Evolutionary conservation across 192 early-diverging fungal genomes (phyloP), one percentile per base, ranked within the genome.

Genomic region (Coemansia sp.): DNA sequence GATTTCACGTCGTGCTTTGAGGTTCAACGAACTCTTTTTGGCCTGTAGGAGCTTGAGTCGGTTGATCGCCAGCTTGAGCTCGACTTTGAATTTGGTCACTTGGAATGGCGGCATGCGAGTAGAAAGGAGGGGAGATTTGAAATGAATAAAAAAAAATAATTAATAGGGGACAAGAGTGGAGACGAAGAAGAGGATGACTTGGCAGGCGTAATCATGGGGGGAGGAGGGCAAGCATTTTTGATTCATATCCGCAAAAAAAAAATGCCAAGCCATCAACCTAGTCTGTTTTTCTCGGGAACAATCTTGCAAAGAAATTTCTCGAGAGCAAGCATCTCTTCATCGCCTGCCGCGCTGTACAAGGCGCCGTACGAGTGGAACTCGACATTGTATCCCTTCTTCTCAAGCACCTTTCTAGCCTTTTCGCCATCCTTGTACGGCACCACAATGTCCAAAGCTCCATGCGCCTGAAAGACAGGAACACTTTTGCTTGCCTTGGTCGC

Each of bases 41-140:
- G 87, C 89, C 59, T 97, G 93, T 3, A 94, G 84, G 63, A 96
- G 87, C 79, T 91, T 93, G 12, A 98, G 88, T 32, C 95, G 85
- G 78, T 91, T 93, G 68, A 94, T 85, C 14, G 93, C 85, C 19
- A 98, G 86, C 75, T 94, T 96, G 27, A 98, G 85, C 69, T 94
- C 91, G 35, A 96, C 94, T 84, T 98, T 94, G 60, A 91, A 86
- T 40, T 74, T 82, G 24, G 35, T 54, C 24, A 72, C 42, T 11
- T 65, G 39, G 58, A 74, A 73, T 24, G 40, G 65, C 67, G n/a
- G n/a, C n/a, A n/a, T n/a, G n/a, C n/a, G n/a, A n/a, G n/a, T n/a
- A n/a, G n/a, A n/a, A n/a, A n/a, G n/a, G n/a, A n/a, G n/a, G n/a
- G n/a, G n/a, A 36, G 19, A 47, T 39, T 22, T 6, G 49, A 25